Percentiles rank a stretch among this genome's conserved stretches.
These are phyloP conservation scores for Plantago elongata DNA, from an alignment of 257 asterid genomes.

Conservation along the genomic window DNA sequence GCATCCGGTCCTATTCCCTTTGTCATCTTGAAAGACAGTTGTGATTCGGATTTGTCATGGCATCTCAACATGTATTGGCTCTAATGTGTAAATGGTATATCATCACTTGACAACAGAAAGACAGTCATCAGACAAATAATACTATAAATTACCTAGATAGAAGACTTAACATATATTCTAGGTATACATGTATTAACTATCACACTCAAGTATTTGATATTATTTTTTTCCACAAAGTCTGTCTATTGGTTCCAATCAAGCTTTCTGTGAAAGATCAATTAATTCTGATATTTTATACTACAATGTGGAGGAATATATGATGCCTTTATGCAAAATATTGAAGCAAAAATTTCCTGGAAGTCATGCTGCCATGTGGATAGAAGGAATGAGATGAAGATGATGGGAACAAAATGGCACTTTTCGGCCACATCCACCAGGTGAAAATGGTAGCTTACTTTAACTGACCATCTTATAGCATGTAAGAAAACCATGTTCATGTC, in stretches of 20 bases:
- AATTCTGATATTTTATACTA: conserved; percentile 61
- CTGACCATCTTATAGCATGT: conserved; percentile 31
- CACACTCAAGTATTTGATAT: conserved; percentile 19
- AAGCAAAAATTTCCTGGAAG: conserved; percentile 40
- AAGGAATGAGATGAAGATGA: conserved; percentile 30
- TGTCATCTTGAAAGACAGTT: too few relatives aligned
- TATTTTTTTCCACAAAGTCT: conserved; percentile 25
- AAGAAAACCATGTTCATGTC: conserved; percentile 21
- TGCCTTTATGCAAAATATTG: conserved; percentile 41
- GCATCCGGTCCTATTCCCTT: too few relatives aligned
- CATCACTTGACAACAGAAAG: neutral
- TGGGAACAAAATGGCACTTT: conserved; percentile 25
- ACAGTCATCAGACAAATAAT: neutral
- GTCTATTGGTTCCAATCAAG: conserved; percentile 19
- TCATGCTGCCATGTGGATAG: conserved; percentile 52
- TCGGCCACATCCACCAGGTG: conserved; percentile 18
- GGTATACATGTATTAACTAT: neutral
- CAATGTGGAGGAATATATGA: conserved; percentile 60
- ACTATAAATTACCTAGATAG: neutral
- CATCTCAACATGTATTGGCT: neutral
- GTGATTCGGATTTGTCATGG: neutral
- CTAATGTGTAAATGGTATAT: neutral
- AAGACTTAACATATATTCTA: conserved; percentile 1
- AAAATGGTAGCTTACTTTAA: conserved; percentile 20
- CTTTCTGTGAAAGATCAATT: conserved; percentile 42